Evolutionary conservation across 164 flowering plant species (phyloP).

Genomic region (Cinnamomum chago): DNA sequence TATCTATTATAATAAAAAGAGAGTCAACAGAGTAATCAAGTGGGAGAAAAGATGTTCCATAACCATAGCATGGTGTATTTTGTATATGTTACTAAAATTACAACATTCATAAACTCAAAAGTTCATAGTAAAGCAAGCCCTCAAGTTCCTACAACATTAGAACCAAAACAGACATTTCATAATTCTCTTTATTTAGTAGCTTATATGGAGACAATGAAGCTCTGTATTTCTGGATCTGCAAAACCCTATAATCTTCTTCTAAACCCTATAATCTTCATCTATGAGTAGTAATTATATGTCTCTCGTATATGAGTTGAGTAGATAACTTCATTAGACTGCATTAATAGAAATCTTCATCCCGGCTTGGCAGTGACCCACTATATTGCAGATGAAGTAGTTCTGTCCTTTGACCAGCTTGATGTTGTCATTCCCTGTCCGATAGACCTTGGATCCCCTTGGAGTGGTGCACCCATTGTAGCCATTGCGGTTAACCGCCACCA

Average conservation of each 20-base stretch:
- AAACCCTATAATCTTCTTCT: neutral
- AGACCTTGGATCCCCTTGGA: slow-evolving; percentile 39
- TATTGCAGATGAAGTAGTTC: slow-evolving; percentile 62
- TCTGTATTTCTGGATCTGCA: neutral
- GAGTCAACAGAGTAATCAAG: neutral
- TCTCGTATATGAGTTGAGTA: neutral
- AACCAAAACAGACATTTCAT: neutral
- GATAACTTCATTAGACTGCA: slow-evolving; percentile 18
- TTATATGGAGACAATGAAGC: neutral
- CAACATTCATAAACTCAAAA: no score
- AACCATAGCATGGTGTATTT: neutral
- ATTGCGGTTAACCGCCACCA: slow-evolving; percentile 39
- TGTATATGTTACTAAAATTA: neutral
- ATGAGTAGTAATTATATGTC: neutral
- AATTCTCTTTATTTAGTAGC: slow-evolving; percentile 1
- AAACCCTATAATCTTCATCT: neutral
- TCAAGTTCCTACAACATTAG: neutral
- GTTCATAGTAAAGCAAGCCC: neutral
- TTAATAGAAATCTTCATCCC: slow-evolving; percentile 59
- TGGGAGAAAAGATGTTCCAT: neutral
- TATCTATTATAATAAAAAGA: no score
- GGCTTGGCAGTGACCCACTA: slow-evolving; percentile 46
- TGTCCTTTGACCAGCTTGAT: slow-evolving; percentile 50
- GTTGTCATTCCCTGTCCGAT: slow-evolving; percentile 38
- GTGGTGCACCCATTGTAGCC: slow-evolving; percentile 43